These are phyloP conservation scores for Nannochloropsis salina DNA, from an alignment of 108 stramenopile species.

Conservation along the genomic window DNA sequence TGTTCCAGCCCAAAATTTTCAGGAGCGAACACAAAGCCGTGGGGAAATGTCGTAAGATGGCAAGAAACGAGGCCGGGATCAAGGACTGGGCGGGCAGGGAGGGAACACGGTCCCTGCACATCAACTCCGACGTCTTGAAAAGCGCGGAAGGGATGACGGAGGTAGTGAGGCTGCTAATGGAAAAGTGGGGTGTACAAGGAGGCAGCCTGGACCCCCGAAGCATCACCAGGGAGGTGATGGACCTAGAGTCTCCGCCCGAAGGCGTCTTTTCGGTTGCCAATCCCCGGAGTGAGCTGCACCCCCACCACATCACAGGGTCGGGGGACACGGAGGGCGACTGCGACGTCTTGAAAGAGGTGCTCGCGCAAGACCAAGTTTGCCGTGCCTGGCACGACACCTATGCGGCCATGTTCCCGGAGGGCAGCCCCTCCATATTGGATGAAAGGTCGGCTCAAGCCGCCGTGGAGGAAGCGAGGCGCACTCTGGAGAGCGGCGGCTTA, in stretches of 20 bases:
- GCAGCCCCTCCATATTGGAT: neutral
- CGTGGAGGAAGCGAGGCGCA: neutral
- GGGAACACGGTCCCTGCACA: neutral
- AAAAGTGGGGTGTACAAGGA: neutral
- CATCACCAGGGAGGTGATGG: neutral
- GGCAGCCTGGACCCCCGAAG: neutral
- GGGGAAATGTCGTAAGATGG: neutral
- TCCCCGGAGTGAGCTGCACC: neutral
- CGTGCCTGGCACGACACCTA: constrained; percentile 8
- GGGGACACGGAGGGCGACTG: neutral
- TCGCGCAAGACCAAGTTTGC: neutral
- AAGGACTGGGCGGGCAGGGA: neutral
- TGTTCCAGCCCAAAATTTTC: constrained; percentile 13
- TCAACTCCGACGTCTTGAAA: constrained; percentile 4
- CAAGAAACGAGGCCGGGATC: neutral
- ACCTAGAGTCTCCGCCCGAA: constrained; percentile 10
- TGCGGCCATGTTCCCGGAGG: neutral
- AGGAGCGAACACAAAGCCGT: neutral
- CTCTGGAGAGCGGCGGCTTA: neutral
- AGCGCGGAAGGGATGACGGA: constrained; percentile 11
- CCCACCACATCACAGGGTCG: neutral
- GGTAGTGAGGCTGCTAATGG: neutral
- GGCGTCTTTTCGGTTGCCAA: neutral
- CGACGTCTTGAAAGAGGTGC: neutral
- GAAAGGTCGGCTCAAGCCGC: neutral